A percentile compares a stretch with the other conserved stretches of the same genome.
phyloP scores from a whole-genome alignment of 352 stramenopile species.

The Pythium vanterpoolii region DNA sequence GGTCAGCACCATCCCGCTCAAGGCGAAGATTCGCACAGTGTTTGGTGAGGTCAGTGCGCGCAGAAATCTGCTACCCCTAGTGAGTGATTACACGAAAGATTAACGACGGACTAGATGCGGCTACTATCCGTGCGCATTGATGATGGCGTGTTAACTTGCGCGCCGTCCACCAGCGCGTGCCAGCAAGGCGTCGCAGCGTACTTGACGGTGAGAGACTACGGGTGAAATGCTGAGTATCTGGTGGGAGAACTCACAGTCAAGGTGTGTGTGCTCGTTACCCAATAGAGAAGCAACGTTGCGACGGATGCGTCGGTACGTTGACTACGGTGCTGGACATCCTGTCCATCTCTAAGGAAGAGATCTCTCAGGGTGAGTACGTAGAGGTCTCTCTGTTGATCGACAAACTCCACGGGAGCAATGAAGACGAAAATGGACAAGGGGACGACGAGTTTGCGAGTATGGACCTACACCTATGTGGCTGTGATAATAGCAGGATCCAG shows the following conservation, averaged over 20 bases:
- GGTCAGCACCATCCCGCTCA: slow-evolving; percentile 38
- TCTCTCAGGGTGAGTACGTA: background rate
- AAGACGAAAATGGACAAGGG: background rate
- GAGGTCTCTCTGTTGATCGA: slow-evolving; percentile 1
- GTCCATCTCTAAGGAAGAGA: background rate
- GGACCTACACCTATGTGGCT: background rate
- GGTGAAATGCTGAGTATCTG: background rate
- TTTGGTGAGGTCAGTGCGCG: slow-evolving; percentile 42
- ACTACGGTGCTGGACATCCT: background rate
- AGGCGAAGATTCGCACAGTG: slow-evolving; percentile 36
- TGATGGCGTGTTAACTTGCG: slow-evolving; percentile 57
- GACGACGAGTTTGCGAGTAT: background rate
- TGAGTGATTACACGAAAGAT: background rate
- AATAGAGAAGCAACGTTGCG: slow-evolving; percentile 35
- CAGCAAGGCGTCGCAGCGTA: slow-evolving; percentile 31
- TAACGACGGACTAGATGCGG: slow-evolving; percentile 25
- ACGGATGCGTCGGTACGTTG: slow-evolving; percentile 3
- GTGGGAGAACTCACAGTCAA: background rate
- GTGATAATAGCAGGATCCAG: background rate
- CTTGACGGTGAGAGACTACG: slow-evolving; percentile 33
- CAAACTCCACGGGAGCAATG: background rate
- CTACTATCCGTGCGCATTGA: slow-evolving; percentile 36
- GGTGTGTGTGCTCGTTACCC: background rate
- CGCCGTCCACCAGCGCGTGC: slow-evolving; percentile 19
- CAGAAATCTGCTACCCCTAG: background rate